These are phyloP conservation scores for Thermomucor indicae-seudaticae DNA, from an alignment of 371 early-diverging fungal genomes.

Conservation along the genomic window DNA sequence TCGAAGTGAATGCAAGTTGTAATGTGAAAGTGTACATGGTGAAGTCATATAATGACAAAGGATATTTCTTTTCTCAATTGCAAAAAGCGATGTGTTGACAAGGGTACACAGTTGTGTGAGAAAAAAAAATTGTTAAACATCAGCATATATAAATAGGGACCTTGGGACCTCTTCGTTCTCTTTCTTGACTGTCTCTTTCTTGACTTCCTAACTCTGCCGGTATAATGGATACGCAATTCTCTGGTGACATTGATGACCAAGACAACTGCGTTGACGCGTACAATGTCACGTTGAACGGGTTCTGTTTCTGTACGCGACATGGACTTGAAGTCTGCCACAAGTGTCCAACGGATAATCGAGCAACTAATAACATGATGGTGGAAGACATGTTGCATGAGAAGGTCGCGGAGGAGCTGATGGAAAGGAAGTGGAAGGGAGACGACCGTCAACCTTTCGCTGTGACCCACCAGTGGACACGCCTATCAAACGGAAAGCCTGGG, in stretches of 20 bases:
- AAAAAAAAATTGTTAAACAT: not conserved
- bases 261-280: conserved; percentile 36
- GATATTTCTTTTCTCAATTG: not conserved
- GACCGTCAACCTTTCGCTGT: conserved; percentile 39
- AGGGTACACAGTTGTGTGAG: not conserved
- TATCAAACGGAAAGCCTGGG: conserved; percentile 40
- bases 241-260: conserved; percentile 20
- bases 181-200: not conserved
- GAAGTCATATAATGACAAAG: not conserved
- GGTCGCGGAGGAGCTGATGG: conserved; percentile 29
- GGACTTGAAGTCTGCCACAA: conserved; percentile 39
- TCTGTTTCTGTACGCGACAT: conserved; percentile 36
- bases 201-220: not conserved
- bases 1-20: too few relatives aligned
- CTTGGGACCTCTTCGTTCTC: not conserved
- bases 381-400: conserved; percentile 39
- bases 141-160: not conserved
- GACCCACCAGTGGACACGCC: conserved; percentile 35
- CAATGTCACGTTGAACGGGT: conserved; percentile 32
- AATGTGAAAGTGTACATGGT: too few relatives aligned
- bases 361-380: conserved; percentile 33
- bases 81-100: not conserved
- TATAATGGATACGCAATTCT: conserved; percentile 38
- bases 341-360: conserved; percentile 45
- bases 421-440: conserved; percentile 45